Base-by-base conservation (phyloP, 2,329 filamentous ascomycete species). In the Xylaria sp. region DNA sequence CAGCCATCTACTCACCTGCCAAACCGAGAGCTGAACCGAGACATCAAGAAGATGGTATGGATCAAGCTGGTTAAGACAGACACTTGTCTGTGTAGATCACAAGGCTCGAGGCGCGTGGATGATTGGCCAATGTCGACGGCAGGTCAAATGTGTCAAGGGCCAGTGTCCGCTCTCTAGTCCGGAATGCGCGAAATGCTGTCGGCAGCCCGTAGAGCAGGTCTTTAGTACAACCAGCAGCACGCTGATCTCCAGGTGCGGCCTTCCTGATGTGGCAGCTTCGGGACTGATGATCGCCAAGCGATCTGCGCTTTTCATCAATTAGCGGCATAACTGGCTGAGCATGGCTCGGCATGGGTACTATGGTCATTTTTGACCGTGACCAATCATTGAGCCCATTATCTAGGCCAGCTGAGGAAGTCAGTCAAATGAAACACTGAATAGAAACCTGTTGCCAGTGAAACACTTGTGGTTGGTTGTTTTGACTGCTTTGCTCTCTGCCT, bases 211-310 rank as follows among this genome's bases (percentile, higher is more conserved):
- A n/a, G 44, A 48, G n/a, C 20, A 48, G 28, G 57, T 54, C 50
- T 52, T 31, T 37, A 10, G 8, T 13, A 18, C 13, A 28, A 20
- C 57, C 20, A 58, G 57, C 28, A 23, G n/a, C 20, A 20, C 50
- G 51, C 58, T 44, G 64, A 66, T 66, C 64, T 9, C 18, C 20
- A 23, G 31, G 41, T 7, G 50, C 48, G 60, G 65, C 62, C 66
- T 69, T 69, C 66, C 66, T 9, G 39, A 69, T 57, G n/a, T 13
- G 62, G 66, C 57, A 69, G 66, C 44, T 58, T 48, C 57, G 51
- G 31, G 15, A 54, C n/a, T 3, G 37, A 23, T 25, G 63, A 66
- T 69, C 63, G 66, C 51, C 58, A 57, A 51, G 63, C 23, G 67
- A 69, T 66, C 63, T 65, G 34, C 66, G 41, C 52, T 62, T 46